A percentile compares a stretch with the other conserved stretches of the same genome.
phyloP scores from a whole-genome alignment of 2,329 filamentous ascomycete genomes.

The Cercospora sp. region DNA sequence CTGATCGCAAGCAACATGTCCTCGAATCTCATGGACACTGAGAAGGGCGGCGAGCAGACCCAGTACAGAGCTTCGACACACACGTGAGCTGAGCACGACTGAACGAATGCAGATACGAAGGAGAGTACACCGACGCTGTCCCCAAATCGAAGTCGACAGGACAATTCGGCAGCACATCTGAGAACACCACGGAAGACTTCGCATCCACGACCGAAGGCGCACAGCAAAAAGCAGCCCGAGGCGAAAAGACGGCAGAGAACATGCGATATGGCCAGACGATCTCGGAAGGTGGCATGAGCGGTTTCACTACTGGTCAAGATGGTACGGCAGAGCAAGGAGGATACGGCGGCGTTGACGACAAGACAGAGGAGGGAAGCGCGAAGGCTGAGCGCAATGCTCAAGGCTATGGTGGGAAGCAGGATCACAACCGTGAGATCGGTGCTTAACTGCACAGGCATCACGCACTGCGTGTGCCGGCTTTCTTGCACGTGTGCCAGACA shows the following conservation, averaged over 20 bases:
- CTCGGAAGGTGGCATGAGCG: slow-evolving; percentile 57
- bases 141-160: slow-evolving; percentile 57
- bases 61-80: slow-evolving; percentile 45
- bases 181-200: slow-evolving; percentile 38
- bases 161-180: slow-evolving; percentile 49
- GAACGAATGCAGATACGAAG: slow-evolving; percentile 58
- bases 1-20: slow-evolving; percentile 45
- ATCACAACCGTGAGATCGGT: slow-evolving; percentile 28
- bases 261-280: slow-evolving; percentile 59
- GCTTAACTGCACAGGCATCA: not conserved
- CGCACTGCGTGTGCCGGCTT: not conserved
- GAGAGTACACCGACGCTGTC: slow-evolving; percentile 51
- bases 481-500: not conserved
- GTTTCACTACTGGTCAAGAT: slow-evolving; percentile 48
- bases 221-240: slow-evolving; percentile 40
- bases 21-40: slow-evolving; percentile 58
- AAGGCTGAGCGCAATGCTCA: slow-evolving; percentile 41
- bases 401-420: slow-evolving; percentile 43
- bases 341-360: slow-evolving; percentile 34
- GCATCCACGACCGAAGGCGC: slow-evolving; percentile 34
- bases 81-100: not conserved
- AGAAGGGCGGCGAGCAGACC: slow-evolving; percentile 59
- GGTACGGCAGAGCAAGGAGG: slow-evolving; percentile 43
- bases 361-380: slow-evolving; percentile 37
- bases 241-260: slow-evolving; percentile 53